Conservation (phyloP, 192 early-diverging fungal genomes). For the Lunasporangiospora selenospora region DNA sequence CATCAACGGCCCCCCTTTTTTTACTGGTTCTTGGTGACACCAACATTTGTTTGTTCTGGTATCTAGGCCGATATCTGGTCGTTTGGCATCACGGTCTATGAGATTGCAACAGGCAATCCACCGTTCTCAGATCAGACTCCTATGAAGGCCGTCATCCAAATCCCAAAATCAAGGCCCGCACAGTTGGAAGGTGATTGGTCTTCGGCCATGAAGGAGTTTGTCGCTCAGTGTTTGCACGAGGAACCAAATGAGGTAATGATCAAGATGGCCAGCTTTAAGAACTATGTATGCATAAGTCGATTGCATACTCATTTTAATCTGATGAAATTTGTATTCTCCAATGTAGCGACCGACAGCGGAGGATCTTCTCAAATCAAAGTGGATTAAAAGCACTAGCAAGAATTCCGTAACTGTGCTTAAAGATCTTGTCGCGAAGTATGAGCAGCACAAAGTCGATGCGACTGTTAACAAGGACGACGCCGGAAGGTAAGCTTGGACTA, state of each 20-base stretch:
- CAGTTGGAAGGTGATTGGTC: conserved; percentile 84
- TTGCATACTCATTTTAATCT: background rate
- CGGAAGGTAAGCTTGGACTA: conserved; percentile 36
- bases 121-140: conserved; percentile 93
- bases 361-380: conserved; percentile 84
- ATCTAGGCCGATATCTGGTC: conserved; percentile 98
- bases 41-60: background rate
- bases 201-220: conserved; percentile 86
- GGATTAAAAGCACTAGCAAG: conserved; percentile 69
- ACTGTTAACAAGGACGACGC: conserved; percentile 31
- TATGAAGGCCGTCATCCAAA: conserved; percentile 86
- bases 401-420: conserved; percentile 57
- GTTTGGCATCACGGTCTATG: conserved; percentile 97
- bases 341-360: conserved; percentile 84
- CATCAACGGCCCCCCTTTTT: conserved; percentile 7
- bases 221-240: conserved; percentile 82
- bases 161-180: conserved; percentile 83
- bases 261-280: background rate
- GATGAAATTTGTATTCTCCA: background rate
- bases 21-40: conserved; percentile 13
- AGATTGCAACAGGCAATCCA: conserved; percentile 94
- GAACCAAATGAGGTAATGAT: conserved; percentile 77
- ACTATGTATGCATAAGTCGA: background rate
- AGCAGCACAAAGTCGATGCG: conserved; percentile 61
- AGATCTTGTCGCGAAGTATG: conserved; percentile 70